These are phyloP conservation scores for Grosmannia serpens DNA, from an alignment of 2,329 filamentous ascomycete species.

Conservation along the genomic window DNA sequence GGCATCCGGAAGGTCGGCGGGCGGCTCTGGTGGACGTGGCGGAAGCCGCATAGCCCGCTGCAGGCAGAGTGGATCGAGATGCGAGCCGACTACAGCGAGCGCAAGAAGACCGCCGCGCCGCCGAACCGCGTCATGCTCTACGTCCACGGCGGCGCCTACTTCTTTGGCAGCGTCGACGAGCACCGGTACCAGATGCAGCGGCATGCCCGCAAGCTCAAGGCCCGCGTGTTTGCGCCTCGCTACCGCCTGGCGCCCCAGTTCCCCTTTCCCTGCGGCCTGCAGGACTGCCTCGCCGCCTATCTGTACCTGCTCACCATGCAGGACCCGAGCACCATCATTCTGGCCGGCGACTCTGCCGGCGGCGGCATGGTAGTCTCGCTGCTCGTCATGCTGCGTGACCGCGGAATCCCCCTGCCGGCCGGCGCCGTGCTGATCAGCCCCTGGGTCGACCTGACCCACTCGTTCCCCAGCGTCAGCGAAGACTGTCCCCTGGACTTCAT, in stretches of 20 bases:
- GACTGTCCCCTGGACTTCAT: constrained; percentile 77
- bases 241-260: constrained; percentile 90
- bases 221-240: constrained; percentile 72
- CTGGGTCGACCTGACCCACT: constrained; percentile 93
- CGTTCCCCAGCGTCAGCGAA: constrained; percentile 76
- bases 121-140: constrained; percentile 80
- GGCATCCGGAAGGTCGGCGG: constrained; percentile 72
- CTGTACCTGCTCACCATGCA: constrained; percentile 68
- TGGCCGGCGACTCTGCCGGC: constrained; percentile 89
- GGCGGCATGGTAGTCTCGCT: constrained; percentile 79
- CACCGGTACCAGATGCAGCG: constrained; percentile 98
- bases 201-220: constrained; percentile 87
- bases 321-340: constrained; percentile 67
- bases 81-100: constrained; percentile 65
- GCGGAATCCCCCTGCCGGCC: constrained; percentile 72
- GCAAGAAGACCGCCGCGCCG: constrained; percentile 48
- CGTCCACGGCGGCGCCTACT: constrained; percentile 89
- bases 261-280: constrained; percentile 84
- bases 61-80: constrained; percentile 96
- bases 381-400: constrained; percentile 71
- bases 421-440: constrained; percentile 86
- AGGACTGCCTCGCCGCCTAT: constrained; percentile 84
- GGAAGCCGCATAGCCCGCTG: constrained; percentile 52
- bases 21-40: constrained; percentile 82
- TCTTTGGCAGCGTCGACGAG: constrained; percentile 89